phyloP scores from a whole-genome alignment of 2,329 filamentous ascomycete genomes.

The Phyllosticta capitalensis region DNA sequence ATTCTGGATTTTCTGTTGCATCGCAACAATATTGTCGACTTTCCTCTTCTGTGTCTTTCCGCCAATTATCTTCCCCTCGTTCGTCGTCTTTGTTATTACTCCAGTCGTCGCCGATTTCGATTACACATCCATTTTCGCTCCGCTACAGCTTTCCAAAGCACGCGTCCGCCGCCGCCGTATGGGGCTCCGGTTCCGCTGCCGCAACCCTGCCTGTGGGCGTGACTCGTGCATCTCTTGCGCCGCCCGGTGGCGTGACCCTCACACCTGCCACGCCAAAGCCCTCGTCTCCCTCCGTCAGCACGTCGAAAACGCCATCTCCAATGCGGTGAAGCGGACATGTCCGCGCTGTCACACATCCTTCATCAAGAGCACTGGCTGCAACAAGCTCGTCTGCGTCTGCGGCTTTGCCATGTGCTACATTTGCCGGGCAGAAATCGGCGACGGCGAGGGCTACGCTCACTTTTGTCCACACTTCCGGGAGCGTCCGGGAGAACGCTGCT shows the following conservation, averaged over 20 bases:
- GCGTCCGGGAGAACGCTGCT: conserved; percentile 64
- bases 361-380: conserved; percentile 89
- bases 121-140: conserved; percentile 21
- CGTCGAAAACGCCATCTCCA: conserved; percentile 85
- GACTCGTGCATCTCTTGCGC: conserved; percentile 72
- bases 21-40: neutral
- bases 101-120: conserved; percentile 16
- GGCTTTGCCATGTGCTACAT: conserved; percentile 98
- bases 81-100: conserved; percentile 40
- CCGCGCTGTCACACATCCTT: conserved; percentile 85
- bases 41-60: conserved; percentile 33
- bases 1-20: conserved; percentile 24
- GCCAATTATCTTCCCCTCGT: conserved; percentile 47
- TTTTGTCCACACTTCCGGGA: conserved; percentile 89
- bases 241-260: conserved; percentile 78
- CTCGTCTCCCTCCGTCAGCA: conserved; percentile 75
- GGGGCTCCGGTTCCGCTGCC: conserved; percentile 70
- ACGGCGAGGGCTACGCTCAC: conserved; percentile 72
- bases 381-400: conserved; percentile 91
- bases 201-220: conserved; percentile 55
- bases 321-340: conserved; percentile 90
- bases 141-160: conserved; percentile 46
- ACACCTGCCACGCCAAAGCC: conserved; percentile 80
- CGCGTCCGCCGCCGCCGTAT: conserved; percentile 62
- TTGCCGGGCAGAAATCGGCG: conserved; percentile 56